Base-by-base conservation (phyloP, 1,284 basidiomycete genomes). In the Sutorius eximius region DNA sequence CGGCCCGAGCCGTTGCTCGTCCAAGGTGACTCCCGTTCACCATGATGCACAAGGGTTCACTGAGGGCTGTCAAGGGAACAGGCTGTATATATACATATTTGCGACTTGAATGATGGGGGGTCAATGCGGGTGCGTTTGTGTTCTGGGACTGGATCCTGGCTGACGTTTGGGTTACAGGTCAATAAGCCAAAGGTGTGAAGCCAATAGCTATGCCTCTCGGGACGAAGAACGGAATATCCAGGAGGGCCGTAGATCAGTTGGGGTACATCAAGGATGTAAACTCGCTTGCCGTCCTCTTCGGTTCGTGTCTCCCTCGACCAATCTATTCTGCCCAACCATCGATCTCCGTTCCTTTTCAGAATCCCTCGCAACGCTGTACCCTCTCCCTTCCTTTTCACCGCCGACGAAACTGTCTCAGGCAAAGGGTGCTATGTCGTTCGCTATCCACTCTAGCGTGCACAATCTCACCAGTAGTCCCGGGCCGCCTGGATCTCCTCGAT, bases 221-320 rank as follows among this genome's bases (percentile, higher is more conserved):
- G 60, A 82, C 81, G 16, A 90, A 85, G 80, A 86, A 85, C 57
- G 74, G 71, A 5, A 71, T 95, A 32, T 75, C 79, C 13, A 79
- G 84, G 59, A 82, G 81, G 61, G 78, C 89, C 12, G 91, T 98
- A 41, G 94, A 98, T 54, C 93, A 93, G 66, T 75, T 98, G 6
- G 91, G 86, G 3, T 87, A 89, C 49, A 81, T 98, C 59, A 87
- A 88, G 59, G 91, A 93, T 61, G 81, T 91, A 15, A 87, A 91
- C 61, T 88, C 89, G 11, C 76, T 98, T 29, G 86, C 91, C 5
- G 80, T 91, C 9, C 79, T 97, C 2, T 89, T 91, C 18, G 93
- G 94, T 92, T 53, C 41, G 63, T 8, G 33, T 44, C 55, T 81
- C 49, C 34, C 15, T 36, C 36, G 5, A 20, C 10, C 40, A 20